phyloP scores from a whole-genome alignment of 2,329 filamentous ascomycete genomes.

The Penicillium oxalicum region DNA sequence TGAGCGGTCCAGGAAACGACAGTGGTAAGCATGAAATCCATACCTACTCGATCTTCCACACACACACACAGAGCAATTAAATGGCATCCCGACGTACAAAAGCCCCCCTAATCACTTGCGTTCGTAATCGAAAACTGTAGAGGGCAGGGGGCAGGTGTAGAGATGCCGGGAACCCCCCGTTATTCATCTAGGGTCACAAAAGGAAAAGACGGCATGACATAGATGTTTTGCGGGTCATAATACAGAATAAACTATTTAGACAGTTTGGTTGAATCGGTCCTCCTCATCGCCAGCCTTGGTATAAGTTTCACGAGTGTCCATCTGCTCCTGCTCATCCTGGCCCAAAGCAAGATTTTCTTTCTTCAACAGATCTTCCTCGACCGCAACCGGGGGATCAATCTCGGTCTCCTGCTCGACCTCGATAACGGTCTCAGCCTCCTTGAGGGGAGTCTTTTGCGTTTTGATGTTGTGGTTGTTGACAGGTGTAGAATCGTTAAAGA shows the following conservation, averaged over 20 bases:
- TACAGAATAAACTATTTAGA: constrained; percentile 24
- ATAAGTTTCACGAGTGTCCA: constrained; percentile 40
- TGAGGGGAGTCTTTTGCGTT: constrained; percentile 7
- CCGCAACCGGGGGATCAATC: constrained; percentile 17
- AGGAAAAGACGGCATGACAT: neutral
- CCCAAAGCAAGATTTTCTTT: constrained; percentile 35
- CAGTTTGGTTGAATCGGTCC: constrained; percentile 44
- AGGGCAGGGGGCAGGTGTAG: no score
- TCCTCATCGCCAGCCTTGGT: constrained; percentile 42
- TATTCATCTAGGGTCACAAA: neutral
- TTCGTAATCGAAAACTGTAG: no score
- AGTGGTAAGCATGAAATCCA: no score
- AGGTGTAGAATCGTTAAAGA: constrained; percentile 85
- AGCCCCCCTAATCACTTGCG: no score
- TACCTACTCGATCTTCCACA: no score
- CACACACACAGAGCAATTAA: no score
- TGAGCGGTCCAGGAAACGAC: no score
- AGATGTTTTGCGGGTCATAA: neutral
- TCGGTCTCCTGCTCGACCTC: neutral
- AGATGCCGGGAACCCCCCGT: no score
- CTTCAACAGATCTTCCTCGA: constrained; percentile 34
- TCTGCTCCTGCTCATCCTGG: constrained; percentile 37
- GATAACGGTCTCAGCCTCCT: neutral
- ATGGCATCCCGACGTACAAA: no score
- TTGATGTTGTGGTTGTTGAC: constrained; percentile 58